Evolutionary conservation across 1,284 basidiomycete genomes (phyloP).

Genomic region (Ustilago esculenta): DNA sequence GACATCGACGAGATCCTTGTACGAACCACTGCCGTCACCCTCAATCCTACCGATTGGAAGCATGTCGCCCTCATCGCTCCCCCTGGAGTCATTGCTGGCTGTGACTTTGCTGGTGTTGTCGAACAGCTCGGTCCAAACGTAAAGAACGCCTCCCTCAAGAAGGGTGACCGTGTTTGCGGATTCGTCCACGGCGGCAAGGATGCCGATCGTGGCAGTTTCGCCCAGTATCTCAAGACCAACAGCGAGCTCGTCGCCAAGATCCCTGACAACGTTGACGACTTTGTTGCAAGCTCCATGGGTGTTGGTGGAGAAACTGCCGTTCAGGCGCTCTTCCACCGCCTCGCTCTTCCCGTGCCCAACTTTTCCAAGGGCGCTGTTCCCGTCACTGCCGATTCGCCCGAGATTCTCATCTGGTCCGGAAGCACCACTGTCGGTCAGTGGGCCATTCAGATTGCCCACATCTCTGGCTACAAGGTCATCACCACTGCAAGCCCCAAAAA

Average conservation of each 20-base stretch:
- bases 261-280: conserved; percentile 46
- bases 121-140: conserved; percentile 69
- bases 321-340: conserved; percentile 53
- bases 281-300: conserved; percentile 48
- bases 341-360: conserved; percentile 33
- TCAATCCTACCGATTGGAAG: conserved; percentile 66
- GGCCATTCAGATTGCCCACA: conserved; percentile 65
- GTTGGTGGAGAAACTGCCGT: conserved; percentile 60
- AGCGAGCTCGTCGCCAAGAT: conserved; percentile 51
- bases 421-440: conserved; percentile 72
- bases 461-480: conserved; percentile 70
- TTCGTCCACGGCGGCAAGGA: conserved; percentile 69
- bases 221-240: conserved; percentile 64
- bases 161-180: conserved; percentile 73
- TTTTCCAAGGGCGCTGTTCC: conserved; percentile 29
- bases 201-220: conserved; percentile 65
- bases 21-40: conserved; percentile 47
- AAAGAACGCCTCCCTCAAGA: conserved; percentile 67
- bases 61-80: conserved; percentile 66
- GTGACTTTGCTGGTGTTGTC: conserved; percentile 74
- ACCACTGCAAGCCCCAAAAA: conserved; percentile 68
- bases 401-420: conserved; percentile 71
- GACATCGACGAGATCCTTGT: conserved; percentile 51
- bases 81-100: conserved; percentile 70
- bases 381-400: conserved; percentile 34